Percentiles rank a stretch among this genome's conserved stretches.
Evolutionary conservation across 306 rosid species (phyloP).

Genomic region (Glycine latifolia): DNA sequence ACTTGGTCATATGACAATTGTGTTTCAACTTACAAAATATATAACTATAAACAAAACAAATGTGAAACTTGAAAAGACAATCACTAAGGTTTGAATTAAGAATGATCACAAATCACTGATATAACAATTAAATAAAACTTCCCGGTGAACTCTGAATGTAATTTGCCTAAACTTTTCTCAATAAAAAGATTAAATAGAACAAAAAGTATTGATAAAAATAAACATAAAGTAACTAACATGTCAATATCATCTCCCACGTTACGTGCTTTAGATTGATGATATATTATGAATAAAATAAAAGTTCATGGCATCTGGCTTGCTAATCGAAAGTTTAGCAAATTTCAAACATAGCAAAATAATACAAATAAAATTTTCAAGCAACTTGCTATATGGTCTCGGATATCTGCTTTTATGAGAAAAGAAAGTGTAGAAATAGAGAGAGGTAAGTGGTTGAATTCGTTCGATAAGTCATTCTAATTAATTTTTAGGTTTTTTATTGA

Average conservation of each 20-base stretch:
- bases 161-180: too few species aligned
- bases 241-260: slow-evolving; percentile 3
- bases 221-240: neutral
- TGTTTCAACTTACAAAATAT: neutral
- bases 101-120: neutral
- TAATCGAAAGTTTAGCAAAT: neutral
- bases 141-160: too few species aligned
- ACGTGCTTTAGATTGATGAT: neutral
- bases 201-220: neutral
- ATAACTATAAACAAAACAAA: neutral
- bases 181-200: too few species aligned
- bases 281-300: neutral
- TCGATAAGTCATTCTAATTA: too few species aligned
- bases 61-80: neutral
- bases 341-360: neutral
- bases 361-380: neutral
- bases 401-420: neutral
- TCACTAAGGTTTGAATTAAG: neutral
- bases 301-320: neutral
- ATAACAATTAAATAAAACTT: neutral
- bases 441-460: neutral
- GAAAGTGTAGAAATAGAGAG: neutral
- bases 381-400: neutral
- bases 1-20: neutral
- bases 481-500: too few species aligned